These are phyloP conservation scores for Wickerhamomyces sydowiorum DNA, from an alignment of 805 yeast species.

Conservation along the genomic window DNA sequence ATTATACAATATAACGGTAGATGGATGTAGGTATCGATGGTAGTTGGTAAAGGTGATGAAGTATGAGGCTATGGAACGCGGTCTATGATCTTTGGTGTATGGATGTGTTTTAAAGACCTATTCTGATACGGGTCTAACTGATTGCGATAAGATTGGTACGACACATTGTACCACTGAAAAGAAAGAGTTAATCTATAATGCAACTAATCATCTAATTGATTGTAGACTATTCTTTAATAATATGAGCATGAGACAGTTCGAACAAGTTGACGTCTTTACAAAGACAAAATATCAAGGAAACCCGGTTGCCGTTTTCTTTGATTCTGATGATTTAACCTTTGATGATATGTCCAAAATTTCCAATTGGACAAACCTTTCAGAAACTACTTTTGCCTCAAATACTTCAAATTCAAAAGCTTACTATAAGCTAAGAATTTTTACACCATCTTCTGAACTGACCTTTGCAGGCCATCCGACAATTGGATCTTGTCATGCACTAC, in stretches of 20 bases:
- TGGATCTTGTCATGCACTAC: conserved; percentile 43
- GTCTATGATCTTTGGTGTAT: too few species aligned
- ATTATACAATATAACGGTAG: too few species aligned
- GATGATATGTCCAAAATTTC: conserved; percentile 43
- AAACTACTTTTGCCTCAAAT: conserved; percentile 45
- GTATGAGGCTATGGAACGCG: too few species aligned
- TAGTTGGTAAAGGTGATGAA: too few species aligned
- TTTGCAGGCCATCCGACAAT: conserved; percentile 65
- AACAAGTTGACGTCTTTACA: conserved; percentile 32
- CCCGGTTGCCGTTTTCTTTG: conserved; percentile 46
- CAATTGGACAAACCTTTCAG: conserved; percentile 57
- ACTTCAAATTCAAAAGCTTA: conserved; percentile 35
- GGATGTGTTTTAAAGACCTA: too few species aligned
- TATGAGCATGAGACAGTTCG: conserved; percentile 11
- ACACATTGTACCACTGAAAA: too few species aligned
- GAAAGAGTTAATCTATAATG: too few species aligned
- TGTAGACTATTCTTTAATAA: too few species aligned
- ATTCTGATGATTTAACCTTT: conserved; percentile 31
- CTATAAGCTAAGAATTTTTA: conserved; percentile 45
- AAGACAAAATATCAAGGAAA: conserved; percentile 32
- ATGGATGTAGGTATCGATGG: too few species aligned
- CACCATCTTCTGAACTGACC: conserved; percentile 42
- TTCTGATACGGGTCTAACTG: too few species aligned
- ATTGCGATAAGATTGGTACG: too few species aligned
- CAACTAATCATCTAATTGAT: too few species aligned